Base-by-base conservation (phyloP, 805 yeast species). In the Wickerhamiella shivajii region DNA sequence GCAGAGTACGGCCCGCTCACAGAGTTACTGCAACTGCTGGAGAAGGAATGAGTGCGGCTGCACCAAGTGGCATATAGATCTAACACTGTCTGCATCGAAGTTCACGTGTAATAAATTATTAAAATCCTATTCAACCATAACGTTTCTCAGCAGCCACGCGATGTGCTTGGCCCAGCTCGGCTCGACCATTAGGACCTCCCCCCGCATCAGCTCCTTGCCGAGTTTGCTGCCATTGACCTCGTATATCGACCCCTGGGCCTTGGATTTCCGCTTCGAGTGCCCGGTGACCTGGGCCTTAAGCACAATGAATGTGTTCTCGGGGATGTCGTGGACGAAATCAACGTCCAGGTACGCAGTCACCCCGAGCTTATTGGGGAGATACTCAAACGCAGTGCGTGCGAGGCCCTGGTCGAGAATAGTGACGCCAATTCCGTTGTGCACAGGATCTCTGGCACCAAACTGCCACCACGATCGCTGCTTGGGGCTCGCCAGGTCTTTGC, bases 91-190 rank as follows among this genome's bases (percentile, higher is more conserved):
- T n/a, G n/a, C n/a, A n/a, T n/a, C n/a, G n/a, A n/a, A n/a, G n/a
- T n/a, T n/a, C n/a, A n/a, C n/a, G n/a, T n/a, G n/a, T n/a, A n/a
- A n/a, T n/a, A n/a, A n/a, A n/a, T n/a, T n/a, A n/a, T n/a, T n/a
- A n/a, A n/a, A n/a, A n/a, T n/a, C n/a, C n/a, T n/a, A n/a, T n/a
- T n/a, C n/a, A n/a, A n/a, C n/a, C n/a, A n/a, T n/a, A n/a, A n/a
- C n/a, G n/a, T n/a, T n/a, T n/a, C n/a, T n/a, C n/a, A n/a, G n/a
- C n/a, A n/a, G n/a, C n/a, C n/a, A n/a, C n/a, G n/a, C n/a, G n/a
- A n/a, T n/a, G n/a, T n/a, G n/a, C n/a, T n/a, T n/a, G 56, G 80
- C 80, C 93, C 94, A 83, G 45, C 63, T 73, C 3, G 95, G 95
- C 49, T 83, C 93, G 2, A 83, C 90, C 39, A 83, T 60, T 2